Evolutionary conservation across 352 stramenopile genomes (phyloP).

Genomic region (Globisporangium uncinulatum): DNA sequence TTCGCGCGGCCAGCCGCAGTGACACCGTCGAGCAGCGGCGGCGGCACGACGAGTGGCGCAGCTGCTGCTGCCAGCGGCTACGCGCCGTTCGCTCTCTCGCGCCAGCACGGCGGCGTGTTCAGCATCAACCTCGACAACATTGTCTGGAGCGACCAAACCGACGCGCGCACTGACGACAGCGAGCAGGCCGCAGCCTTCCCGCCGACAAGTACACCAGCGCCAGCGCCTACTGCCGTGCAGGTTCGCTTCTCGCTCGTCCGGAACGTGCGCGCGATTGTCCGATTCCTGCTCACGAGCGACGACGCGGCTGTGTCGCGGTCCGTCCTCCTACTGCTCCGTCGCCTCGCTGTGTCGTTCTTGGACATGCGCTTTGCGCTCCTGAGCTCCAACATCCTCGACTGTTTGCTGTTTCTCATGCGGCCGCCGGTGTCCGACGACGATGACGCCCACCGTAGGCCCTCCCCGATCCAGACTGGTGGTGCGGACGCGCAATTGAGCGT

Average conservation of each 20-base stretch:
- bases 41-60: constrained; percentile 3
- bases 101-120: constrained; percentile 58
- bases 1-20: constrained; percentile 29
- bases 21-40: constrained; percentile 1
- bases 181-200: constrained; percentile 7
- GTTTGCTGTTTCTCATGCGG: constrained; percentile 54
- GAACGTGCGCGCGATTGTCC: constrained; percentile 53
- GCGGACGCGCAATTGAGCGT: constrained; percentile 14
- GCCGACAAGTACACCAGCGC: constrained; percentile 19
- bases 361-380: constrained; percentile 71
- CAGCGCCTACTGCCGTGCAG: constrained; percentile 39
- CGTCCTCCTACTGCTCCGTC: constrained; percentile 50
- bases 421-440: constrained; percentile 4
- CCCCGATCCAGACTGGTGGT: too few species aligned
- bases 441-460: not conserved
- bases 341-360: constrained; percentile 60
- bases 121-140: constrained; percentile 76
- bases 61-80: constrained; percentile 7
- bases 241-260: constrained; percentile 71
- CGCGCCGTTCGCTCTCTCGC: constrained; percentile 18
- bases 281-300: constrained; percentile 55
- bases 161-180: constrained; percentile 15
- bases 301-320: constrained; percentile 44
- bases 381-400: constrained; percentile 75
- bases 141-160: constrained; percentile 69